phyloP scores from a whole-genome alignment of 2,329 filamentous ascomycete species.

The Sporothrix luriei region DNA sequence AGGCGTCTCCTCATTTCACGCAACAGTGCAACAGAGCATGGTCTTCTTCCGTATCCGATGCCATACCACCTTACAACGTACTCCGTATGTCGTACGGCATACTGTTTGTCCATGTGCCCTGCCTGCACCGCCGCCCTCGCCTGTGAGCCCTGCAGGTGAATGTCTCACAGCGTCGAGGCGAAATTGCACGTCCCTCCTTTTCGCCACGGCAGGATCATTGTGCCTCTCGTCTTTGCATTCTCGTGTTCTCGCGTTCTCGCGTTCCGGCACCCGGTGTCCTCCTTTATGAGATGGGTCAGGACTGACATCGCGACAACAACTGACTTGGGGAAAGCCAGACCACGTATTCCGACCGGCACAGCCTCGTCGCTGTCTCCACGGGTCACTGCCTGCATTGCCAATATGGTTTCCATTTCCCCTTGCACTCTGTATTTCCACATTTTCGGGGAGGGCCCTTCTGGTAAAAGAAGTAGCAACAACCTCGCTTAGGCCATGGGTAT shows the following conservation, averaged over 20 bases:
- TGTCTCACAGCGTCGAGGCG: constrained; percentile 27
- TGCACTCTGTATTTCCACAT: not conserved
- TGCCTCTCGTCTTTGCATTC: not conserved
- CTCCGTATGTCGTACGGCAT: too few species aligned
- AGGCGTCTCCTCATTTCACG: constrained; percentile 7
- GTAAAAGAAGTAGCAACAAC: not conserved
- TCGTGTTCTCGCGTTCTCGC: not conserved
- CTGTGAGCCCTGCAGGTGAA: constrained; percentile 12
- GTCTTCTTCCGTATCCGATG: too few species aligned
- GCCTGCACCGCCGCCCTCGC: not conserved
- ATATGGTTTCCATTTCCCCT: not conserved
- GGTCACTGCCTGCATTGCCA: not conserved
- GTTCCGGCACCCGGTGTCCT: not conserved
- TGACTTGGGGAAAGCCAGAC: not conserved
- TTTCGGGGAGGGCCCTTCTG: not conserved
- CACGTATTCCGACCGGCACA: not conserved
- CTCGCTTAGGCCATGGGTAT: not conserved
- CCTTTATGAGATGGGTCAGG: too few species aligned
- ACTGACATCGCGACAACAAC: not conserved
- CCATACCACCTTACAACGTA: too few species aligned
- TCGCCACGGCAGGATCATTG: constrained; percentile 1
- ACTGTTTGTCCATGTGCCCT: not conserved
- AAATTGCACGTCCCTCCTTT: constrained; percentile 8
- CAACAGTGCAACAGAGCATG: not conserved
- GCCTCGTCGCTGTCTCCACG: not conserved